Evolutionary conservation across 1,284 basidiomycete genomes (phyloP).

Genomic region (Heterobasidion parviporum): DNA sequence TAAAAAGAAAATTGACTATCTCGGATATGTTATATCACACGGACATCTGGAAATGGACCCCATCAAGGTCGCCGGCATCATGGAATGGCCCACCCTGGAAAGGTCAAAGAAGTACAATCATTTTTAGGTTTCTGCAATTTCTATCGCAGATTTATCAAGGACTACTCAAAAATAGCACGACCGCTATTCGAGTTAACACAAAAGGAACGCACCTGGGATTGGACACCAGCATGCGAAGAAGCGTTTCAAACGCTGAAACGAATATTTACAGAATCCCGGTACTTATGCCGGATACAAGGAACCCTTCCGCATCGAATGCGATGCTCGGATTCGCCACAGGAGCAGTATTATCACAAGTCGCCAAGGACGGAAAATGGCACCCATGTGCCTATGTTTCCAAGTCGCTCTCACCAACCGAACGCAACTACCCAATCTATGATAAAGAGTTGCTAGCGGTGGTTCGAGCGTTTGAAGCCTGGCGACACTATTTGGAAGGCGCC

Average conservation of each 20-base stretch:
- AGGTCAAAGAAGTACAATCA: background rate
- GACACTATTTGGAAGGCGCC: slow-evolving; percentile 15
- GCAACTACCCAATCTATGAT: slow-evolving; percentile 26
- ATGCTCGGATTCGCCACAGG: background rate
- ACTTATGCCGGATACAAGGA: background rate
- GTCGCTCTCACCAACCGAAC: background rate
- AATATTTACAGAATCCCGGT: background rate
- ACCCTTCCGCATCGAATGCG: background rate
- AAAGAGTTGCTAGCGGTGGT: slow-evolving; percentile 23
- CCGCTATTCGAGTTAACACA: background rate
- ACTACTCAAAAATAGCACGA: background rate
- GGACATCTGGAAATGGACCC: background rate
- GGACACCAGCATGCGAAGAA: background rate
- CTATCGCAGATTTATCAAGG: background rate
- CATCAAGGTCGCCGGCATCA: background rate
- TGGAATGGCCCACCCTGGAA: background rate
- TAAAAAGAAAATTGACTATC: background rate
- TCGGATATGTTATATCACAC: background rate
- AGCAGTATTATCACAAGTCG: background rate
- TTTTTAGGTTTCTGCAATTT: background rate
- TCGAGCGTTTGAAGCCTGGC: slow-evolving; percentile 11
- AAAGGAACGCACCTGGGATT: background rate
- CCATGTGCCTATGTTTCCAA: background rate
- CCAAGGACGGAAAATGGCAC: background rate
- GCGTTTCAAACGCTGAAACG: background rate